Evolutionary conservation across 106 monocot species (phyloP).

Genomic region (Chionographis japonica): DNA sequence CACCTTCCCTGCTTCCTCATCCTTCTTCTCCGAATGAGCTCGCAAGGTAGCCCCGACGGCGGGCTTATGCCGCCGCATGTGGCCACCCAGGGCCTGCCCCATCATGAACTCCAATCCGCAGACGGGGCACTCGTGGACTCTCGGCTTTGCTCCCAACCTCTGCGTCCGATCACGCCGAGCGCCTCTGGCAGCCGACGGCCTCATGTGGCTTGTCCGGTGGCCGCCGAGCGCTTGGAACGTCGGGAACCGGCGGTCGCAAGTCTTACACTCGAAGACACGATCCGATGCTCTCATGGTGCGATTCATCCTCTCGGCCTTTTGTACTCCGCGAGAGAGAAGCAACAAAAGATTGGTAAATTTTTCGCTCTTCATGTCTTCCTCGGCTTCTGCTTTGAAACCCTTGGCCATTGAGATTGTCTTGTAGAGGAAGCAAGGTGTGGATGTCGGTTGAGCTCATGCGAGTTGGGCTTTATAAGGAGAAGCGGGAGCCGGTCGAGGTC

Average conservation of each 20-base stretch:
- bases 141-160: background rate
- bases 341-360: background rate
- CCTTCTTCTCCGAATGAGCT: no score
- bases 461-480: no score
- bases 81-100: conserved; percentile 39
- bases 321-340: background rate
- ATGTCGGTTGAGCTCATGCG: no score
- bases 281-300: background rate
- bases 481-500: no score
- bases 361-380: background rate
- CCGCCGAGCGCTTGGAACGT: conserved; percentile 61
- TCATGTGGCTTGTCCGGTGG: conserved; percentile 40
- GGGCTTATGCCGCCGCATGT: conserved; percentile 28
- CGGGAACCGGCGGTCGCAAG: conserved; percentile 30
- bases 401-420: background rate
- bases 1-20: no score
- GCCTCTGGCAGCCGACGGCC: background rate
- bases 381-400: background rate
- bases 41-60: background rate
- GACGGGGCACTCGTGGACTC: conserved; percentile 13
- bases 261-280: conserved; percentile 41
- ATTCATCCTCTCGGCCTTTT: background rate
- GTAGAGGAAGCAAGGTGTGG: no score
- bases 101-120: conserved; percentile 24
- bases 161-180: background rate